These are phyloP conservation scores for Boletus bicolor DNA, from an alignment of 768 basidiomycete species.

Conservation along the genomic window DNA sequence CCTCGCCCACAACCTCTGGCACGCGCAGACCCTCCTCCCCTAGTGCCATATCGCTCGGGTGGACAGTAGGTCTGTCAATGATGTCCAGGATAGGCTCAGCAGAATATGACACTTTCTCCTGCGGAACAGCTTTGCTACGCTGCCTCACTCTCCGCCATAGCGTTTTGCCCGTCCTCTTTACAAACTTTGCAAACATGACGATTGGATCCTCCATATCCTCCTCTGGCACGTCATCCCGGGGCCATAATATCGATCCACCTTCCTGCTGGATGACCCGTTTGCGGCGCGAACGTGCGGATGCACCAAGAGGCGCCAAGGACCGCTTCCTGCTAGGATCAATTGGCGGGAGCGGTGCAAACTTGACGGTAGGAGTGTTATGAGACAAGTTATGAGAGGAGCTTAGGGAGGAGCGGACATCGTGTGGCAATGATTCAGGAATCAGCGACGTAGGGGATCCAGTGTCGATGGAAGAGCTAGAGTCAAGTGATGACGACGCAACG, in stretches of 20 bases:
- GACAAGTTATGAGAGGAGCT: slow-evolving; percentile 18
- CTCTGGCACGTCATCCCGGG: slow-evolving; percentile 23
- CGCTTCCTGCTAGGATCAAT: slow-evolving; percentile 48
- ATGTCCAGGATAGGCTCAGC: slow-evolving; percentile 18
- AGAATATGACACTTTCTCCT: slow-evolving; percentile 6
- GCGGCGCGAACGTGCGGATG: slow-evolving; percentile 42
- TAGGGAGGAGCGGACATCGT: slow-evolving; percentile 14
- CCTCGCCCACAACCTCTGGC: slow-evolving; percentile 1
- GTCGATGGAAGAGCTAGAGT: slow-evolving; percentile 17
- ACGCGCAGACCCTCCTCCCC: neutral
- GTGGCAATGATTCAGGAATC: slow-evolving; percentile 4
- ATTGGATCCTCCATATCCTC: slow-evolving; percentile 46
- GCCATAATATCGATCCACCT: slow-evolving; percentile 18
- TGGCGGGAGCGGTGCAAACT: slow-evolving; percentile 59
- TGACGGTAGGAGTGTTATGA: slow-evolving; percentile 37
- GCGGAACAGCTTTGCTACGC: slow-evolving; percentile 22
- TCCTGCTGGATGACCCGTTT: slow-evolving; percentile 19
- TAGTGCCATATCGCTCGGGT: slow-evolving; percentile 11
- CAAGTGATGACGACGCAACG: slow-evolving; percentile 8
- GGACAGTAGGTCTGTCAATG: slow-evolving; percentile 19
- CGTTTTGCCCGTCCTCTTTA: slow-evolving; percentile 41
- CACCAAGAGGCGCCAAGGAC: slow-evolving; percentile 50
- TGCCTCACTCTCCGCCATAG: slow-evolving; percentile 50
- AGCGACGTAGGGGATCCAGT: slow-evolving; percentile 11
- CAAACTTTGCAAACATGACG: slow-evolving; percentile 45